Evolutionary conservation across 148 eudicot species (phyloP).

Genomic region (Camellia granthamiana): DNA sequence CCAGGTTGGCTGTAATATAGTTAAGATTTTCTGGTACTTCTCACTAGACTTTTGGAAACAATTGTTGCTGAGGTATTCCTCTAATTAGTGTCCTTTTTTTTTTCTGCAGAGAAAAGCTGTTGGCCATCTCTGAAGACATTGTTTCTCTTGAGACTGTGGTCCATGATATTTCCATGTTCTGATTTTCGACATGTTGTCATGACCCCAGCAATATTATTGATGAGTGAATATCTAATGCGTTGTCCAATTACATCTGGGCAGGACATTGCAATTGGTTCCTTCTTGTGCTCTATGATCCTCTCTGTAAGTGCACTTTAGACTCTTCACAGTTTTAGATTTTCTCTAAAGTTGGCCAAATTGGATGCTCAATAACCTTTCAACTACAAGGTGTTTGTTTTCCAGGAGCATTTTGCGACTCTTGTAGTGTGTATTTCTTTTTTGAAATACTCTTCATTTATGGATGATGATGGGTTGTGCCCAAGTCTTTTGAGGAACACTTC

Average conservation of each 20-base stretch:
- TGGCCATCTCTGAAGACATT: conserved; percentile 94
- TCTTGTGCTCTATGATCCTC: conserved; percentile 82
- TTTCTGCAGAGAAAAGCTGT: conserved; percentile 63
- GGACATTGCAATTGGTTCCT: conserved; percentile 80
- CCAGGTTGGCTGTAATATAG: conserved; percentile 48
- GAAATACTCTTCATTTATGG: not conserved
- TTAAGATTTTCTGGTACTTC: not conserved
- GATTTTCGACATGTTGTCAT: conserved; percentile 93
- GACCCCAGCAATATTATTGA: conserved; percentile 85
- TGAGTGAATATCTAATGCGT: conserved; percentile 87
- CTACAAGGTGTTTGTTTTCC: not conserved
- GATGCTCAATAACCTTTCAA: not conserved
- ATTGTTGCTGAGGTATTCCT: conserved; percentile 11
- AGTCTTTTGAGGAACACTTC: too few relatives aligned
- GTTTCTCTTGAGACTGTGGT: conserved; percentile 88
- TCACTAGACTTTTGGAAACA: conserved; percentile 4
- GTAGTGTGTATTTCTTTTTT: not conserved
- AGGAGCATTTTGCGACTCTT: not conserved
- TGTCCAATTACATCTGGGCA: conserved; percentile 72
- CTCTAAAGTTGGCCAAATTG: conserved; percentile 1
- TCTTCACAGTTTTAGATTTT: not conserved
- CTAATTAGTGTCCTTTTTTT: not conserved
- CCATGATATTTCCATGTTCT: conserved; percentile 93
- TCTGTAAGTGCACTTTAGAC: conserved; percentile 48
- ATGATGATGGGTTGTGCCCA: too few relatives aligned